Conservation (phyloP, 768 basidiomycete species). For the Termitomyces heimii region DNA sequence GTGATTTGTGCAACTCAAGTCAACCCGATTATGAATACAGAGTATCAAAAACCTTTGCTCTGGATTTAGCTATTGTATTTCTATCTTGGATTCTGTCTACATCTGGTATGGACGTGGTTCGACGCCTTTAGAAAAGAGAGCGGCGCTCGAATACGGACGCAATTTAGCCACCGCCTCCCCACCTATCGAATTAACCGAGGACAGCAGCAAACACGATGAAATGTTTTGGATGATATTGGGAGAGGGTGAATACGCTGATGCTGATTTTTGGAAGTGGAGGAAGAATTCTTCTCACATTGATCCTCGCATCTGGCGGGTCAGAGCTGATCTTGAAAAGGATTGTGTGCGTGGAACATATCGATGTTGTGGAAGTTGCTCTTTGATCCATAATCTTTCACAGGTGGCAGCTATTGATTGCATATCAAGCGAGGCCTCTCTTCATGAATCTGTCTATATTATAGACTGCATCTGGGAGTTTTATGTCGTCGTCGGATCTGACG, state of each 20-base stretch:
- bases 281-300: conserved; percentile 28
- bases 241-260: conserved; percentile 68
- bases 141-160: conserved; percentile 57
- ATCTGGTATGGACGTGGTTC: conserved; percentile 83
- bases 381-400: conserved; percentile 25
- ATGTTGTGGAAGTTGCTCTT: background rate
- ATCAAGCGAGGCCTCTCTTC: conserved; percentile 28
- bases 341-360: conserved; percentile 30
- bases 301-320: conserved; percentile 59
- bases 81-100: conserved; percentile 64
- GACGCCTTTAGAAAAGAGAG: conserved; percentile 46
- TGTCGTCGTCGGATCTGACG: conserved; percentile 61
- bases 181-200: conserved; percentile 56
- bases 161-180: conserved; percentile 31
- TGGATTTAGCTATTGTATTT: conserved; percentile 77
- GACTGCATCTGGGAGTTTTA: conserved; percentile 82
- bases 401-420: conserved; percentile 39
- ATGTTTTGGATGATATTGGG: conserved; percentile 88
- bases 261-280: conserved; percentile 83
- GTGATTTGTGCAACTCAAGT: conserved; percentile 1
- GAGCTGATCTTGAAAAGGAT: conserved; percentile 25
- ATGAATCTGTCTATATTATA: conserved; percentile 53
- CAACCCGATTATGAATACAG: conserved; percentile 24
- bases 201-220: conserved; percentile 61
- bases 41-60: conserved; percentile 69